Evolutionary conservation across 75 land plant species (phyloP).

Genomic region (Cupressus sempervirens): DNA sequence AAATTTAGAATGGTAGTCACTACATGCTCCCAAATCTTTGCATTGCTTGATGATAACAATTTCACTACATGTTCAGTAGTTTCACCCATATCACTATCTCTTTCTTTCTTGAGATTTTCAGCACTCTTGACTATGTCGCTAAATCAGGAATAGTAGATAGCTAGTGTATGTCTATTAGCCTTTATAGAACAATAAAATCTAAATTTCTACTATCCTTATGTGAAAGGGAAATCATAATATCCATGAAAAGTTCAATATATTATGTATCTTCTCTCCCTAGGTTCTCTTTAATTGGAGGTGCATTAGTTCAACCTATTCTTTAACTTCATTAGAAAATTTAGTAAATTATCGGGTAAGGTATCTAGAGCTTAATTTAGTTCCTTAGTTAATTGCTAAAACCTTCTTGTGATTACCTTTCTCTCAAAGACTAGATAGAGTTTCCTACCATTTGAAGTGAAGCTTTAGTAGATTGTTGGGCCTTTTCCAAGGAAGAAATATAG

Average conservation of each 20-base stretch:
- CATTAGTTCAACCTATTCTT: slow-evolving; percentile 85
- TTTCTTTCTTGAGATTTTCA: slow-evolving; percentile 52
- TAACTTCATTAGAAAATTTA: too few relatives aligned
- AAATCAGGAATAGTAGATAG: slow-evolving; percentile 58
- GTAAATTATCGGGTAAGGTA: too few relatives aligned
- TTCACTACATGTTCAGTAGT: slow-evolving; percentile 50
- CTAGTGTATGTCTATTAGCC: slow-evolving; percentile 70
- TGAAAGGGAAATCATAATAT: slow-evolving; percentile 20
- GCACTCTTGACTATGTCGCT: slow-evolving; percentile 55
- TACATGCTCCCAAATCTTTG: slow-evolving; percentile 79
- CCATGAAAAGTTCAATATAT: slow-evolving; percentile 42
- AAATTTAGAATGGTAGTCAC: slow-evolving; percentile 87
- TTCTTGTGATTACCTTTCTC: too few relatives aligned
- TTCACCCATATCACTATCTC: slow-evolving; percentile 31
- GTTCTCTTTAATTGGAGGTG: slow-evolving; percentile 84
- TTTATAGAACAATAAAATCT: slow-evolving; percentile 37
- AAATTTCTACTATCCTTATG: too few relatives aligned
- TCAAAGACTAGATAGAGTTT: too few relatives aligned
- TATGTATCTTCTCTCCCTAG: slow-evolving; percentile 48
- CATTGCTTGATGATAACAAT: slow-evolving; percentile 53
- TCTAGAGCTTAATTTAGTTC: too few relatives aligned
- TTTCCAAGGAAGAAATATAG: too few relatives aligned
- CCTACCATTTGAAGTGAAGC: too few relatives aligned
- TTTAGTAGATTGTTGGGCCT: too few relatives aligned
- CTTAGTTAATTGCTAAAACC: too few relatives aligned